phyloP scores from a whole-genome alignment of 2,329 filamentous ascomycete genomes.

The Penicillium nordicum region DNA sequence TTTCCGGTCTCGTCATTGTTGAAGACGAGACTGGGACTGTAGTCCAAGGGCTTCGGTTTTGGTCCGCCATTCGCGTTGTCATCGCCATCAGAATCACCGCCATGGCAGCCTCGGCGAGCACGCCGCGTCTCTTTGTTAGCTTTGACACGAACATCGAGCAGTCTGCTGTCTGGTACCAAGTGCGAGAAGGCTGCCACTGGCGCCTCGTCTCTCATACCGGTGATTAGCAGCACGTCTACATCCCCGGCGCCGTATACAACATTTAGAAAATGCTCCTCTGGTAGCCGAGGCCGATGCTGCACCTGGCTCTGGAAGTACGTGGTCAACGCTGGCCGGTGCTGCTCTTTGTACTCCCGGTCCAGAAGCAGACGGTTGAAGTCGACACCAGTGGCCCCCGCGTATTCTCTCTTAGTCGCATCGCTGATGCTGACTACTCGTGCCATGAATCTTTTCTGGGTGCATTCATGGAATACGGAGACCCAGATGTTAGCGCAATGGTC shows the following conservation, averaged over 20 bases:
- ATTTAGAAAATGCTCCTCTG: constrained; percentile 51
- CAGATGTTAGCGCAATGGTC: constrained; percentile 58
- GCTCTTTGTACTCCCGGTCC: constrained; percentile 61
- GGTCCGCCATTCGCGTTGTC: neutral
- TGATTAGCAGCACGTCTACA: constrained; percentile 58
- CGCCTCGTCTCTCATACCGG: constrained; percentile 60
- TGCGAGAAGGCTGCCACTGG: constrained; percentile 55
- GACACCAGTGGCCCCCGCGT: constrained; percentile 50
- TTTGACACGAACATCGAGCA: constrained; percentile 55
- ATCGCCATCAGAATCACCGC: neutral
- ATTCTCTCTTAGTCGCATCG: constrained; percentile 56
- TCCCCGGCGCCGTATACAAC: constrained; percentile 43
- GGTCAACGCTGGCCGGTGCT: constrained; percentile 54
- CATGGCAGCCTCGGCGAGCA: constrained; percentile 4
- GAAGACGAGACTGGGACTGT: constrained; percentile 50
- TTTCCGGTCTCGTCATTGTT: constrained; percentile 49
- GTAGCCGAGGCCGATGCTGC: constrained; percentile 44
- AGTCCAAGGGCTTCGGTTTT: constrained; percentile 18
- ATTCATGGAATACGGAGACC: constrained; percentile 41
- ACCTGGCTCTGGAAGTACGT: constrained; percentile 51
- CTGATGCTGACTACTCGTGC: constrained; percentile 55
- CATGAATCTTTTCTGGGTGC: constrained; percentile 27
- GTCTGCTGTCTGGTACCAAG: constrained; percentile 50
- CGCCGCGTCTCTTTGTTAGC: constrained; percentile 39
- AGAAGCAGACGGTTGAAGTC: constrained; percentile 48